Conservation (phyloP, 2,329 filamentous ascomycete genomes). For the Rutstroemia sp. region DNA sequence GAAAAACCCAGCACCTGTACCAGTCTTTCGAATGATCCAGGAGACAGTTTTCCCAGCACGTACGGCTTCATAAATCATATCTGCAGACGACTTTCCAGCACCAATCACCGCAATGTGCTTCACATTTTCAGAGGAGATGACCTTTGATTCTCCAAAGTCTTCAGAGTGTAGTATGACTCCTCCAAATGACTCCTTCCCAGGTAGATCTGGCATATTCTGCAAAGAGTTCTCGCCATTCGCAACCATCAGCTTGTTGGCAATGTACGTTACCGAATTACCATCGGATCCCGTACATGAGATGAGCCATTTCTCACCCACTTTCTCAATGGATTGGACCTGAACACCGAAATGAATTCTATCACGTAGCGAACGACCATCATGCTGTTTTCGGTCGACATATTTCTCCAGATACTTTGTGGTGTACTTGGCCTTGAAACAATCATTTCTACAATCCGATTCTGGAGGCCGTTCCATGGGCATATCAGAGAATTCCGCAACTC, state of each 20-base stretch:
- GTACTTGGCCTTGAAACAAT: conserved; percentile 25
- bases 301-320: conserved; percentile 16
- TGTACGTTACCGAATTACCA: not conserved
- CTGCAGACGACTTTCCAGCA: conserved; percentile 8
- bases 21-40: not conserved
- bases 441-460: conserved; percentile 20
- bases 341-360: conserved; percentile 21
- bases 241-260: conserved; percentile 26
- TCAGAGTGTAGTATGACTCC: conserved; percentile 4
- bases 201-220: conserved; percentile 20
- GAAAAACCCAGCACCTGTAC: not conserved
- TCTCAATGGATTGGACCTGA: conserved; percentile 19
- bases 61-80: conserved; percentile 7
- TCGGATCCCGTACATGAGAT: not conserved
- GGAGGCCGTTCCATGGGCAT: conserved; percentile 25
- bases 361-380: conserved; percentile 17
- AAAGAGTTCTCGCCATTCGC: conserved; percentile 29
- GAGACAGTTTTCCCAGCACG: conserved; percentile 1
- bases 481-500: conserved; percentile 28
- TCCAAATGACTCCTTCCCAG: not conserved
- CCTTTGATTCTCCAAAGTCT: conserved; percentile 4
- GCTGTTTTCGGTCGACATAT: conserved; percentile 13
- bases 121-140: not conserved
- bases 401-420: conserved; percentile 25
- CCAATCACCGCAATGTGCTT: conserved; percentile 4